Evolutionary conservation across 2,329 filamentous ascomycete species (phyloP).

Genomic region (Colletotrichum melonis): DNA sequence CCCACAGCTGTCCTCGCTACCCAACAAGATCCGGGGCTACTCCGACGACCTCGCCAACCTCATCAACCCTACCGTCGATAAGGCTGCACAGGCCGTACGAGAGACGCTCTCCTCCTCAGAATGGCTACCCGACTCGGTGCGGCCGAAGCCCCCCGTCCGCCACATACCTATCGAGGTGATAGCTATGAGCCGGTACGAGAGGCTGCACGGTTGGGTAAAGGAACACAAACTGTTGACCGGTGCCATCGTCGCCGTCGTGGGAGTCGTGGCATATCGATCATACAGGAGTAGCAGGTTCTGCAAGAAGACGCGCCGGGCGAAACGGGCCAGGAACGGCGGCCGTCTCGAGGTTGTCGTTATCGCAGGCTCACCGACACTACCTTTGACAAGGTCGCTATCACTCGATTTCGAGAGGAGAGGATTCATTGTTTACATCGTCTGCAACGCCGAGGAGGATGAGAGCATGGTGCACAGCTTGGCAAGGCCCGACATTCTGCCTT

Average conservation of each 20-base stretch:
- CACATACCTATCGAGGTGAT: constrained; percentile 44
- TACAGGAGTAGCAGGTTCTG: constrained; percentile 65
- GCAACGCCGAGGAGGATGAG: constrained; percentile 87
- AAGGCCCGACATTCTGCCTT: constrained; percentile 83
- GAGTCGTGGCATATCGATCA: constrained; percentile 69
- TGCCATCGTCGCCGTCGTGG: constrained; percentile 75
- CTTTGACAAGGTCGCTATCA: constrained; percentile 84
- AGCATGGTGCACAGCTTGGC: constrained; percentile 79
- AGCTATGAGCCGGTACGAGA: constrained; percentile 56
- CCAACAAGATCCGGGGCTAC: constrained; percentile 76
- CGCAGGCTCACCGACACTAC: constrained; percentile 87
- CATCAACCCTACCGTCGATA: constrained; percentile 84
- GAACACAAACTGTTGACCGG: constrained; percentile 80
- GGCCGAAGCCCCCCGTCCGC: constrained; percentile 64
- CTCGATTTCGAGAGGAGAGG: constrained; percentile 90
- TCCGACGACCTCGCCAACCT: constrained; percentile 80
- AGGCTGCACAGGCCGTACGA: constrained; percentile 76
- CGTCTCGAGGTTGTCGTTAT: constrained; percentile 89
- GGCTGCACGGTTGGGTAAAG: constrained; percentile 76
- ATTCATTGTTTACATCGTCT: constrained; percentile 93
- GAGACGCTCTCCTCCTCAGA: constrained; percentile 73
- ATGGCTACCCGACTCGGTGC: constrained; percentile 80
- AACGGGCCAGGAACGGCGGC: constrained; percentile 83
- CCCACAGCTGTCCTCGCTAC: constrained; percentile 62
- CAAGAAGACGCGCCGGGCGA: constrained; percentile 79